Conservation (phyloP, 768 basidiomycete genomes). For the Suillus bovinus region DNA sequence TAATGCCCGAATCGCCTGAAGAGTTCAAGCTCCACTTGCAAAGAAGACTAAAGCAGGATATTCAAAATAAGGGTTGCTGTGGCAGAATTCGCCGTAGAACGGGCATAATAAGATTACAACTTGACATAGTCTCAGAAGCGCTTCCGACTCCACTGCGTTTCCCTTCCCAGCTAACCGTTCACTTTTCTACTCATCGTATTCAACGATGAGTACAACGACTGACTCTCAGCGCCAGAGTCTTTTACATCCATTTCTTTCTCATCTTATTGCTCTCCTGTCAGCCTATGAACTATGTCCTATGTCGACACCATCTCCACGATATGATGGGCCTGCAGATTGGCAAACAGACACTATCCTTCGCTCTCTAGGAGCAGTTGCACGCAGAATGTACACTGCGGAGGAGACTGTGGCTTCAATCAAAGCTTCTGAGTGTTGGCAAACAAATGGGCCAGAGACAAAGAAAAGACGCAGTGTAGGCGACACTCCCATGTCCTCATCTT, state of each 20-base stretch:
- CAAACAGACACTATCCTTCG: slow-evolving; percentile 59
- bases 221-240: slow-evolving; percentile 20
- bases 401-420: slow-evolving; percentile 42
- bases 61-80: slow-evolving; percentile 7
- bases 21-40: slow-evolving; percentile 7
- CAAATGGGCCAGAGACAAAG: slow-evolving; percentile 43
- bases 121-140: slow-evolving; percentile 4
- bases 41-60: neutral
- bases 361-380: slow-evolving; percentile 49
- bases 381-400: slow-evolving; percentile 59
- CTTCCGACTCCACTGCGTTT: slow-evolving; percentile 1
- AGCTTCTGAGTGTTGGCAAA: slow-evolving; percentile 35
- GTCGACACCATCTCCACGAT: slow-evolving; percentile 51
- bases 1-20: neutral
- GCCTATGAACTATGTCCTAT: slow-evolving; percentile 57
- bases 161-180: neutral
- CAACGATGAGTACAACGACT: slow-evolving; percentile 37
- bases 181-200: slow-evolving; percentile 15
- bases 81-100: slow-evolving; percentile 1
- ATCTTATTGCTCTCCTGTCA: slow-evolving; percentile 59
- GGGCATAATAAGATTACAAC: slow-evolving; percentile 11
- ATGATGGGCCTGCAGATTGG: slow-evolving; percentile 57
- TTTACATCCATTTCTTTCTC: slow-evolving; percentile 45
- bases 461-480: slow-evolving; percentile 44
- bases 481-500: slow-evolving; percentile 33